These are phyloP conservation scores for Tylopilus balloui DNA, from an alignment of 768 basidiomycete species.

Conservation along the genomic window DNA sequence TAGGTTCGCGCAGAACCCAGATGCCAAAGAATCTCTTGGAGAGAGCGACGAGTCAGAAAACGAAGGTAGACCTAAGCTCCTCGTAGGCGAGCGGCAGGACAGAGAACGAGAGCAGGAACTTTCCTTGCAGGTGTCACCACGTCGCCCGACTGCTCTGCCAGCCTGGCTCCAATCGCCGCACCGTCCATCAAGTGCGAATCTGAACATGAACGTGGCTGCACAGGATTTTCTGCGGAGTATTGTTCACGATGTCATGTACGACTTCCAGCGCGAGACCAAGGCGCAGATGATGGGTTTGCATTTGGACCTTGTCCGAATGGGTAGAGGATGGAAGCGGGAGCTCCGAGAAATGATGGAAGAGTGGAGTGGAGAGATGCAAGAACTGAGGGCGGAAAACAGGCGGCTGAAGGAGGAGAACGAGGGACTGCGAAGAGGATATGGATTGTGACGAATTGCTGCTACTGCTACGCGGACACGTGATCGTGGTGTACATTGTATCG, in stretches of 20 bases:
- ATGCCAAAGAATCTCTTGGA: constrained; percentile 24
- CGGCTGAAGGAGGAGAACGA: constrained; percentile 65
- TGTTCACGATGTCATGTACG: constrained; percentile 68
- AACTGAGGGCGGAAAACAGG: constrained; percentile 43
- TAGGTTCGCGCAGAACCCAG: constrained; percentile 37
- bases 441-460: constrained; percentile 5
- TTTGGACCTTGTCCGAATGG: constrained; percentile 68
- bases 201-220: constrained; percentile 31
- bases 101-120: constrained; percentile 32
- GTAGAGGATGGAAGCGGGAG: constrained; percentile 63
- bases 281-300: constrained; percentile 74
- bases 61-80: background rate
- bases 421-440: constrained; percentile 44
- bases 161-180: constrained; percentile 40
- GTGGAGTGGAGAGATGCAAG: constrained; percentile 51
- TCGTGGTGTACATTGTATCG: background rate
- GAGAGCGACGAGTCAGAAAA: constrained; percentile 10
- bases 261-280: constrained; percentile 64
- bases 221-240: constrained; percentile 63
- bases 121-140: constrained; percentile 57
- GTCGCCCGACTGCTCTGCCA: constrained; percentile 36
- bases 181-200: constrained; percentile 23
- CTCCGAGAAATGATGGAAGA: constrained; percentile 59
- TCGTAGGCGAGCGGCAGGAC: constrained; percentile 17
- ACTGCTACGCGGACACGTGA: constrained; percentile 10